Percentiles rank a stretch among this genome's conserved stretches.
These are phyloP conservation scores for Achaetomium macrosporum DNA, from an alignment of 2,329 filamentous ascomycete genomes.

Conservation along the genomic window DNA sequence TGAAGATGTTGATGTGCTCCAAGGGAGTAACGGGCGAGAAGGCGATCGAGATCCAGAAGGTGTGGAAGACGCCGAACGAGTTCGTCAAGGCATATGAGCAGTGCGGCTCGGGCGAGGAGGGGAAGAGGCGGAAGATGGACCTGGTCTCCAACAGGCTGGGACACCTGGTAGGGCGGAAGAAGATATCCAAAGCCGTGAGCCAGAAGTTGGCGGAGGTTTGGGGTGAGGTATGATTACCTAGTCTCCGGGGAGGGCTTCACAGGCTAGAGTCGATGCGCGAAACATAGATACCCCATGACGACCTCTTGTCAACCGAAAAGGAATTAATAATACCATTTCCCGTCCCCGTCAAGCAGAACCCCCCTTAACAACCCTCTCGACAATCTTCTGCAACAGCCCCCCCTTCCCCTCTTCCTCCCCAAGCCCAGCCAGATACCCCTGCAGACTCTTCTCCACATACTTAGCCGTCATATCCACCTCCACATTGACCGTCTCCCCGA, in stretches of 20 bases:
- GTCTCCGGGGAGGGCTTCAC: not conserved
- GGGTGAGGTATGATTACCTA: constrained; percentile 44
- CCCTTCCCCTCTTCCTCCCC: constrained; percentile 44
- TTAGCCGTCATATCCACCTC: constrained; percentile 87
- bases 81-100: constrained; percentile 64
- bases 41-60: constrained; percentile 70
- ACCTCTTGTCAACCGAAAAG: not conserved
- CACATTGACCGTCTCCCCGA: constrained; percentile 79
- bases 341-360: constrained; percentile 33
- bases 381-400: constrained; percentile 63
- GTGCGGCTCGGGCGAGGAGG: constrained; percentile 44
- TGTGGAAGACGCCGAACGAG: constrained; percentile 68
- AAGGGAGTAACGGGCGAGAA: constrained; percentile 70
- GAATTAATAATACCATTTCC: not conserved
- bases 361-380: constrained; percentile 60
- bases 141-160: constrained; percentile 54
- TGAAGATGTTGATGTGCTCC: constrained; percentile 84
- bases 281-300: not conserved
- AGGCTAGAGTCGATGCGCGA: not conserved
- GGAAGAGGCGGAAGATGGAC: constrained; percentile 51
- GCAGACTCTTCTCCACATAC: constrained; percentile 84
- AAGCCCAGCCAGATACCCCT: constrained; percentile 62
- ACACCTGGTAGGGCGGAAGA: constrained; percentile 60
- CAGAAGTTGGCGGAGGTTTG: constrained; percentile 67
- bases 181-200: constrained; percentile 59